phyloP scores from a whole-genome alignment of 1,139 yeast genomes.

The Diutina catenulata region DNA sequence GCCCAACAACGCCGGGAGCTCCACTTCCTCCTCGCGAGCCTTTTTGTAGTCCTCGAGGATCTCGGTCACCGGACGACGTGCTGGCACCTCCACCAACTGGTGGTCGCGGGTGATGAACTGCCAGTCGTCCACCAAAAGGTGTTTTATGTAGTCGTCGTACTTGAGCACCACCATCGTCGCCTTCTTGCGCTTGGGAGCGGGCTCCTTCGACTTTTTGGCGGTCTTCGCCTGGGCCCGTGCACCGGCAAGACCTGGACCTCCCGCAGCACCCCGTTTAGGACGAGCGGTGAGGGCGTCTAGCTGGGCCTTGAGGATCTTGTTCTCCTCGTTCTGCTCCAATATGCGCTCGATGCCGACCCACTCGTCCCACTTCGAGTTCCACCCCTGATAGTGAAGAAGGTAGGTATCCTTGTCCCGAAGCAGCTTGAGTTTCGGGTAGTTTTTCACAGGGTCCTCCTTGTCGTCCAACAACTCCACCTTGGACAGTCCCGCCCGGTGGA shows the following conservation, averaged over 20 bases:
- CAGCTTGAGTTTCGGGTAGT: constrained; percentile 11
- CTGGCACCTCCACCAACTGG: constrained; percentile 53
- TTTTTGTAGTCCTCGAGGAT: constrained; percentile 39
- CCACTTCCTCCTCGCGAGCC: constrained; percentile 10
- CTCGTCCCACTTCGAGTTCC: constrained; percentile 96
- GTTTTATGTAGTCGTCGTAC: constrained; percentile 21
- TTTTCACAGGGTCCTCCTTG: constrained; percentile 14
- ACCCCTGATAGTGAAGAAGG: constrained; percentile 83
- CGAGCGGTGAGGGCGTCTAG: background rate
- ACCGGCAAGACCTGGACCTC: background rate
- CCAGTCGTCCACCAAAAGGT: constrained; percentile 84
- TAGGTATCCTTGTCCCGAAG: constrained; percentile 34
- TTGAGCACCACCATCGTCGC: background rate
- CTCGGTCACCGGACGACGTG: constrained; percentile 34
- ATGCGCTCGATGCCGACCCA: constrained; percentile 76
- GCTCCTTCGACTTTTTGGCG: background rate
- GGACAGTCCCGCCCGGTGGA: constrained; percentile 42
- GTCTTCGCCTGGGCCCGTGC: background rate
- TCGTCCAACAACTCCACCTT: constrained; percentile 33
- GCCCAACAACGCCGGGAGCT: constrained; percentile 9
- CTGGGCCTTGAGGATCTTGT: constrained; percentile 12
- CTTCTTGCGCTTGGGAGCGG: background rate
- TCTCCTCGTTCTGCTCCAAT: constrained; percentile 58
- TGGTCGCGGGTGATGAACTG: constrained; percentile 76
- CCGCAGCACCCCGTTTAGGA: background rate